These are phyloP conservation scores for Camellia japonica DNA, from an alignment of 148 eudicot genomes.

Conservation along the genomic window DNA sequence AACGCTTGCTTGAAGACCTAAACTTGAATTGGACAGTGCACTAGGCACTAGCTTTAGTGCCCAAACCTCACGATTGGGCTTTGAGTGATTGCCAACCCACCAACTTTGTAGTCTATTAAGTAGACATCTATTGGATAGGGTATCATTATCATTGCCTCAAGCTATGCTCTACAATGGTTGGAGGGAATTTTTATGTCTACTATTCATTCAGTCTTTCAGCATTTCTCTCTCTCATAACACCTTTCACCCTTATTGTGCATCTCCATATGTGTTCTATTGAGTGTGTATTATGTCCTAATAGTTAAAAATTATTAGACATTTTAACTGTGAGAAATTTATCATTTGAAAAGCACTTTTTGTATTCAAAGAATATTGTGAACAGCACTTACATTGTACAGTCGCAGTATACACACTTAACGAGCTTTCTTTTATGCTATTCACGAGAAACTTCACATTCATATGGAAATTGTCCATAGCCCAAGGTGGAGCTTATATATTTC, in stretches of 20 bases:
- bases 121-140: neutral
- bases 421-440: neutral
- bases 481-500: neutral
- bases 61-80: neutral
- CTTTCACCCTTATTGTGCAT: neutral
- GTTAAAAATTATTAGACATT: neutral
- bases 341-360: neutral
- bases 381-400: neutral
- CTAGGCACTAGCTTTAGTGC: neutral
- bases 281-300: neutral
- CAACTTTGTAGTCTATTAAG: neutral
- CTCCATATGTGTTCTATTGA: neutral
- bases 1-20: neutral
- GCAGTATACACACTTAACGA: neutral
- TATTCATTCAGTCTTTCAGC: neutral
- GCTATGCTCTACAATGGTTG: neutral
- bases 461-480: constrained; percentile 2
- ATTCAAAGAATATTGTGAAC: neutral
- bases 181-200: neutral
- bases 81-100: neutral
- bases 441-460: neutral
- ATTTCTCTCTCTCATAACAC: neutral
- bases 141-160: neutral
- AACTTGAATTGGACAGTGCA: neutral
- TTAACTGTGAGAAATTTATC: neutral